Conservation (phyloP, 176 grass and related monocot species). For the Poa pratensis region DNA sequence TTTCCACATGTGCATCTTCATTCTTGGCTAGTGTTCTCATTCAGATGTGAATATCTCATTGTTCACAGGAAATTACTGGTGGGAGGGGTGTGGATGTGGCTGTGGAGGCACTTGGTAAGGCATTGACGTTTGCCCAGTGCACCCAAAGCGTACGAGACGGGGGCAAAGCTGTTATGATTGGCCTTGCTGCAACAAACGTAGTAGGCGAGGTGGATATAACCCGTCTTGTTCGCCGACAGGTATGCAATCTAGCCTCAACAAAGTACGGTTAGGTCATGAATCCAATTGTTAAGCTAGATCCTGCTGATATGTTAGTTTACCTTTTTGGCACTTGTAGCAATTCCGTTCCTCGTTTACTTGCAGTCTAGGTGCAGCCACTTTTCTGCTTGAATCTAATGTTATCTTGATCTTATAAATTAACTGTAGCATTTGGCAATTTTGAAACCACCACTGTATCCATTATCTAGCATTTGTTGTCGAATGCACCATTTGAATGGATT, state of each 20-base stretch:
- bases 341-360: not conserved
- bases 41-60: conserved; percentile 30
- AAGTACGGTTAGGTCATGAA: not conserved
- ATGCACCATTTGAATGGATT: not conserved
- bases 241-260: conserved; percentile 29
- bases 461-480: not conserved
- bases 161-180: conserved; percentile 99
- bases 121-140: conserved; percentile 84
- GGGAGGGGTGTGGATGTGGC: conserved; percentile 96
- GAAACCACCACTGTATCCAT: not conserved
- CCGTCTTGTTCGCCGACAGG: conserved; percentile 91
- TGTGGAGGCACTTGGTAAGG: conserved; percentile 94
- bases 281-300: not conserved
- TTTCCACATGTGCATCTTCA: conserved; percentile 21
- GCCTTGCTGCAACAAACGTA: conserved; percentile 79
- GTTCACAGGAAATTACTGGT: conserved; percentile 83
- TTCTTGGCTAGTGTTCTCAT: not conserved
- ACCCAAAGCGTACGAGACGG: conserved; percentile 90
- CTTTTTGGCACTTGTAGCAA: not conserved
- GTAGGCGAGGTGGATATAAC: conserved; percentile 92
- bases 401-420: not conserved
- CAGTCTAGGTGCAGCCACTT: not conserved
- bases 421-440: not conserved
- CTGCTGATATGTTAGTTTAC: conserved; percentile 16
- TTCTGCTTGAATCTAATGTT: not conserved